phyloP scores from a whole-genome alignment of 164 flowering plant species.

The Liquidambar formosana region DNA sequence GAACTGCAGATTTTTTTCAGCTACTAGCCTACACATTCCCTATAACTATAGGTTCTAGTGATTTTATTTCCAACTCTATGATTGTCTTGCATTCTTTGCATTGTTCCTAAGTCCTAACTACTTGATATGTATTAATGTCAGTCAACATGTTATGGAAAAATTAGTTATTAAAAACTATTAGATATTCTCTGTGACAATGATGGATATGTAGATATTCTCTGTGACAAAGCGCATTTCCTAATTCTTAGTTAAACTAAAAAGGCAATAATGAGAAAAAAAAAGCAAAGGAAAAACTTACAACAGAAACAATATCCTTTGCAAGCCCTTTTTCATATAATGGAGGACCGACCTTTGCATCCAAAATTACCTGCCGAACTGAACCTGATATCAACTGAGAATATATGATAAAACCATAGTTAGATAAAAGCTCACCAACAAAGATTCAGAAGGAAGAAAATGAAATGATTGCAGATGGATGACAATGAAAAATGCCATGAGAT shows the following conservation, averaged over 20 bases:
- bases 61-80: too few relatives aligned
- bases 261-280: background rate
- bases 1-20: too few relatives aligned
- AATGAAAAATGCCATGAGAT: background rate
- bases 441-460: background rate
- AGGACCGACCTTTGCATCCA: constrained; percentile 97
- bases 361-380: constrained; percentile 76
- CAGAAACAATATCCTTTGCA: constrained; percentile 75
- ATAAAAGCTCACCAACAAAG: background rate
- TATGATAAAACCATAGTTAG: constrained; percentile 4
- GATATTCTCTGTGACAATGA: too few relatives aligned
- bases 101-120: too few relatives aligned
- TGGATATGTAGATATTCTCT: background rate
- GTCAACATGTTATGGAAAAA: too few relatives aligned
- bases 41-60: too few relatives aligned
- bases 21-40: too few relatives aligned
- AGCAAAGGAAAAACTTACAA: constrained; percentile 48
- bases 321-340: constrained; percentile 83
- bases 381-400: constrained; percentile 59
- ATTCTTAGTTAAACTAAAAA: background rate
- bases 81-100: too few relatives aligned
- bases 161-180: too few relatives aligned
- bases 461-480: background rate
- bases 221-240: too few relatives aligned
- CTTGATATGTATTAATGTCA: too few relatives aligned